These are phyloP conservation scores for Botryotinia convoluta DNA, from an alignment of 2,329 filamentous ascomycete genomes.

Conservation along the genomic window DNA sequence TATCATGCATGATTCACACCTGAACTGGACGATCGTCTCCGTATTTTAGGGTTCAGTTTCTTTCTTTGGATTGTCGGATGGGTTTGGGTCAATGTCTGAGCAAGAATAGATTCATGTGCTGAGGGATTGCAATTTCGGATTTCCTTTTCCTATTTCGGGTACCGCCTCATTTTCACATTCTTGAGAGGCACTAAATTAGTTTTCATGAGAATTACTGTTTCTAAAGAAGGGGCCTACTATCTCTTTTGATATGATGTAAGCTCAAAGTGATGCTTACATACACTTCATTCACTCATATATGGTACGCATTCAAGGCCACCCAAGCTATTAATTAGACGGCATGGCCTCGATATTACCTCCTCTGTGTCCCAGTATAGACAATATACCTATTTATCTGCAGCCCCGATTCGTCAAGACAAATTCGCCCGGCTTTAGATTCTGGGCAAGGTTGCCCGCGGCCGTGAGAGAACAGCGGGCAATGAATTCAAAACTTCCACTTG, in stretches of 20 bases:
- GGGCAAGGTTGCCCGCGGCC: not conserved
- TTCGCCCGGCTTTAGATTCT: not conserved
- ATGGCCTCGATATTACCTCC: not conserved
- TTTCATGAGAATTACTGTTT: not conserved
- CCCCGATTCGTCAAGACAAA: not conserved
- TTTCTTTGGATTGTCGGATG: not conserved
- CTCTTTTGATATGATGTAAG: not conserved
- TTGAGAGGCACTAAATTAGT: not conserved
- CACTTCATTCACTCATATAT: not conserved
- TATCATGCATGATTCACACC: not conserved
- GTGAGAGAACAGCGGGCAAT: not conserved
- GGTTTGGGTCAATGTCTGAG: not conserved
- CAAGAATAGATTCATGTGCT: not conserved
- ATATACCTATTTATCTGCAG: not conserved
- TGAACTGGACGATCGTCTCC: not conserved
- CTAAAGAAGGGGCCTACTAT: not conserved
- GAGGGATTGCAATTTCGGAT: not conserved
- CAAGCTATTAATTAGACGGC: not conserved
- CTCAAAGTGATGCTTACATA: not conserved
- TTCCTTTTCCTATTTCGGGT: not conserved
- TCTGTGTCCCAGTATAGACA: not conserved
- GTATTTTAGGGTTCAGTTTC: not conserved
- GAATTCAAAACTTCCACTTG: not conserved
- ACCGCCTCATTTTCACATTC: not conserved
- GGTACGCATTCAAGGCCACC: not conserved